These are phyloP conservation scores for Cryphonectria nitschkei DNA, from an alignment of 2,329 filamentous ascomycete species.

Conservation along the genomic window DNA sequence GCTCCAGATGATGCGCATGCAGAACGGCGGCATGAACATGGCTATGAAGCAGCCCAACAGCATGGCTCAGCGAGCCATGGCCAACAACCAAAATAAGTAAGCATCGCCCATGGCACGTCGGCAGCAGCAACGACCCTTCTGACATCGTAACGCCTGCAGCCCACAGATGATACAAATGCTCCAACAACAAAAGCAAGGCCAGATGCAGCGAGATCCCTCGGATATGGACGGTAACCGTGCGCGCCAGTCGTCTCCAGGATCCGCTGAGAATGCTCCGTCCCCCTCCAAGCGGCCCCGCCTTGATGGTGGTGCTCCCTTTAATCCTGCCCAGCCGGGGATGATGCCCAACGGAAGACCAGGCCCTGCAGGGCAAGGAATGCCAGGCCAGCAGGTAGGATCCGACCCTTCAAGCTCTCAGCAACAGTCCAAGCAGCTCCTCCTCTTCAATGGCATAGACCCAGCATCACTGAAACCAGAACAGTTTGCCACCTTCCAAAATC, in stretches of 20 bases:
- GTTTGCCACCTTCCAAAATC: conserved; percentile 66
- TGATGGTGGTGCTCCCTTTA: conserved; percentile 72
- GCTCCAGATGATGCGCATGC: conserved; percentile 70
- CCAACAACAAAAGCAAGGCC: conserved; percentile 66
- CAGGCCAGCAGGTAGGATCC: conserved; percentile 67
- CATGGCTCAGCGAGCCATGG: conserved; percentile 75
- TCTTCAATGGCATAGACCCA: conserved; percentile 75
- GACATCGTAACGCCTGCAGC: conserved; percentile 42
- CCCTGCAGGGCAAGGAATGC: conserved; percentile 65
- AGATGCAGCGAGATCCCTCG: conserved; percentile 87
- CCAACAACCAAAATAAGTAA: conserved; percentile 76
- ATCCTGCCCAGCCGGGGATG: conserved; percentile 71
- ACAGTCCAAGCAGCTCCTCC: conserved; percentile 59
- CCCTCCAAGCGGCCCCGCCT: conserved; percentile 88
- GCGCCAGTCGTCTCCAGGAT: conserved; percentile 79
- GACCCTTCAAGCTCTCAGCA: conserved; percentile 50
- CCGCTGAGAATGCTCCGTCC: conserved; percentile 86
- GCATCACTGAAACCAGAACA: conserved; percentile 74
- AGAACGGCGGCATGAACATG: conserved; percentile 63
- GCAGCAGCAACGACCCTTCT: background rate
- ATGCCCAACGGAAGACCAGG: conserved; percentile 72
- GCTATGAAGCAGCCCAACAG: conserved; percentile 63
- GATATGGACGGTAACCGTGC: conserved; percentile 84
- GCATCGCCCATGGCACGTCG: conserved; percentile 37
- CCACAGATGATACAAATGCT: conserved; percentile 73